phyloP scores from a whole-genome alignment of 2,329 filamentous ascomycete genomes.

The Calonectria leucothoes region DNA sequence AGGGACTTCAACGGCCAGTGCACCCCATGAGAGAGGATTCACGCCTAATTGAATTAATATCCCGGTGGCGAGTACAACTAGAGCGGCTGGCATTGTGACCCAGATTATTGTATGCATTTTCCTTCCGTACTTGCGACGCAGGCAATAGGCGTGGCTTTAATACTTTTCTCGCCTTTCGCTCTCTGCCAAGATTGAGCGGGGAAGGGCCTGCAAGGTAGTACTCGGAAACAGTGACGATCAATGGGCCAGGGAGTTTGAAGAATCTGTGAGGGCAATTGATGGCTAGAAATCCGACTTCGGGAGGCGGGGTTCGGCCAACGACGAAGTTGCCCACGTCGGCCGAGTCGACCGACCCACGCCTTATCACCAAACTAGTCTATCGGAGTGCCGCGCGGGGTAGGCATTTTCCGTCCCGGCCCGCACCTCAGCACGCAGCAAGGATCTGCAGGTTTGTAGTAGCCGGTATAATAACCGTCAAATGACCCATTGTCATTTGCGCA shows the following conservation, averaged over 20 bases:
- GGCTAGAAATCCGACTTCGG: background rate
- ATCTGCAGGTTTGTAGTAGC: background rate
- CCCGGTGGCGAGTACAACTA: constrained; percentile 31
- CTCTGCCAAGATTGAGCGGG: background rate
- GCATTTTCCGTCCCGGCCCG: background rate
- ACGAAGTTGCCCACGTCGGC: constrained; percentile 5
- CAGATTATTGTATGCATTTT: background rate
- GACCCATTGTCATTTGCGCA: background rate
- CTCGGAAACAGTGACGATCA: background rate
- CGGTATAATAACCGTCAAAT: background rate
- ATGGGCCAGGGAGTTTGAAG: background rate
- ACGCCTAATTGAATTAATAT: constrained; percentile 24
- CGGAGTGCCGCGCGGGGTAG: background rate
- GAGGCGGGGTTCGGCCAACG: background rate
- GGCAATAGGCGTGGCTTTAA: background rate
- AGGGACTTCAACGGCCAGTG: constrained; percentile 55
- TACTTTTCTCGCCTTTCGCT: background rate
- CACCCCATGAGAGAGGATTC: constrained; percentile 20
- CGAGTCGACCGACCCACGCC: constrained; percentile 3
- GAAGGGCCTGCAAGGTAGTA: background rate
- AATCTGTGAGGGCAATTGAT: background rate
- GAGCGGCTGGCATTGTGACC: constrained; percentile 12
- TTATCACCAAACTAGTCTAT: background rate
- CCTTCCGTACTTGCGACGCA: background rate
- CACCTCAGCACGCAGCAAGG: background rate